Conservation (phyloP, 768 basidiomycete species). For the Suillus ampliporus region DNA sequence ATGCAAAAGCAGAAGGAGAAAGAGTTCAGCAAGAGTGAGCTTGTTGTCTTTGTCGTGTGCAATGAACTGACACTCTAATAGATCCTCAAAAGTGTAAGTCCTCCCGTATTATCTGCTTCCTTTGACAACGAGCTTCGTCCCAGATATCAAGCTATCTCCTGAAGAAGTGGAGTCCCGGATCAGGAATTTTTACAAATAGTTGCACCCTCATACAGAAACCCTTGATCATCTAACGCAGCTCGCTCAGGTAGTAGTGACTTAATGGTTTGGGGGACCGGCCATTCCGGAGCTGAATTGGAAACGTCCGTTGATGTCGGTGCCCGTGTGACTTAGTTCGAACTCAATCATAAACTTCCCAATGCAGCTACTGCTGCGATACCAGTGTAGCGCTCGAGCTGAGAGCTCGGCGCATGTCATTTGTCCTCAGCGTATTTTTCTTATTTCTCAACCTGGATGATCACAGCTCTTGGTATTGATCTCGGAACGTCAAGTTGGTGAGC, state of each 20-base stretch:
- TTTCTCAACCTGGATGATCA: background rate
- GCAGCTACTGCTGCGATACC: too few relatives aligned
- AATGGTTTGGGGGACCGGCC: too few relatives aligned
- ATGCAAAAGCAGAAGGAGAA: constrained; percentile 77
- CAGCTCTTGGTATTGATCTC: constrained; percentile 1
- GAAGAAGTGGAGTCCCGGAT: constrained; percentile 78
- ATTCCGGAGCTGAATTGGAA: too few relatives aligned
- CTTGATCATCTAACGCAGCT: too few relatives aligned
- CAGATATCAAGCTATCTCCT: constrained; percentile 80
- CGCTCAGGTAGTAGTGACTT: too few relatives aligned
- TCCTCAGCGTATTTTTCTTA: too few relatives aligned
- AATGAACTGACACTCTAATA: constrained; percentile 21
- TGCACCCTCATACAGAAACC: too few relatives aligned
- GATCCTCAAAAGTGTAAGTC: constrained; percentile 60
- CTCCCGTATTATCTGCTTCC: background rate
- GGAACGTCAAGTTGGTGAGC: background rate
- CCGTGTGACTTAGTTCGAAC: too few relatives aligned
- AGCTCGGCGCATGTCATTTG: too few relatives aligned
- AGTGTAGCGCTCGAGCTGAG: too few relatives aligned
- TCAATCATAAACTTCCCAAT: too few relatives aligned
- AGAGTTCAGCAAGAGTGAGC: constrained; percentile 85
- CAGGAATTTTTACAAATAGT: constrained; percentile 60
- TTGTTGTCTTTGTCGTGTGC: constrained; percentile 7
- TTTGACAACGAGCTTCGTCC: constrained; percentile 21
- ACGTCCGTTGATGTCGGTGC: too few relatives aligned